Percentiles rank a stretch among this genome's conserved stretches.
Evolutionary conservation across 768 basidiomycete genomes (phyloP).

Genomic region (Tulasnella sp.): DNA sequence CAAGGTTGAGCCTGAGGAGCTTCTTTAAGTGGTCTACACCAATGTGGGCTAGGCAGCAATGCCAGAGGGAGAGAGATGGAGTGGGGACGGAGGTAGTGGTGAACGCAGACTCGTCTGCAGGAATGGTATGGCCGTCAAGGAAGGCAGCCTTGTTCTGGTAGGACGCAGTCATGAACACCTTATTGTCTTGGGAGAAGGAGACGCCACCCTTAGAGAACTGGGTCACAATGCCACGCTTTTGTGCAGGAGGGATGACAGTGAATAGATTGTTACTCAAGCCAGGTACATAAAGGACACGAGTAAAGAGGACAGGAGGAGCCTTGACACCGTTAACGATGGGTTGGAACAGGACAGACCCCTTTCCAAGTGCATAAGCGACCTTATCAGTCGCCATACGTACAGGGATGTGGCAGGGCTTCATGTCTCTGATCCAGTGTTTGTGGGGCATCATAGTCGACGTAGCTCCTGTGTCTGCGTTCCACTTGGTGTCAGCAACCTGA

Average conservation of each 20-base stretch:
- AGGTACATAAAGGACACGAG: not conserved
- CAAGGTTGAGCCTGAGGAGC: not conserved
- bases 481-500: slow-evolving; percentile 11
- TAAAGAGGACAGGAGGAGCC: slow-evolving; percentile 11
- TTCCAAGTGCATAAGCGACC: slow-evolving; percentile 21
- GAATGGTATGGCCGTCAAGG: not conserved
- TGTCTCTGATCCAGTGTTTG: slow-evolving; percentile 22
- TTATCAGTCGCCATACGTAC: slow-evolving; percentile 22
- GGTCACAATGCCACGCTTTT: not conserved
- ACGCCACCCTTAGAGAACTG: not conserved
- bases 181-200: not conserved
- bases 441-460: slow-evolving; percentile 28
- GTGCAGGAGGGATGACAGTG: not conserved
- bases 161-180: not conserved
- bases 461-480: slow-evolving; percentile 27
- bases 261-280: not conserved
- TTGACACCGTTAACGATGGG: slow-evolving; percentile 13
- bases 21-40: not conserved
- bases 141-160: not conserved
- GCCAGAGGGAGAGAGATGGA: not conserved
- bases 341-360: slow-evolving; percentile 22
- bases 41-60: not conserved
- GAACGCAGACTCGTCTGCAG: not conserved
- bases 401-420: slow-evolving; percentile 17
- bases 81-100: not conserved